Evolutionary conservation across 1,139 yeast genomes (phyloP), one percentile per base, ranked within the genome.

Genomic region (Trichomonascaceae sp.): DNA sequence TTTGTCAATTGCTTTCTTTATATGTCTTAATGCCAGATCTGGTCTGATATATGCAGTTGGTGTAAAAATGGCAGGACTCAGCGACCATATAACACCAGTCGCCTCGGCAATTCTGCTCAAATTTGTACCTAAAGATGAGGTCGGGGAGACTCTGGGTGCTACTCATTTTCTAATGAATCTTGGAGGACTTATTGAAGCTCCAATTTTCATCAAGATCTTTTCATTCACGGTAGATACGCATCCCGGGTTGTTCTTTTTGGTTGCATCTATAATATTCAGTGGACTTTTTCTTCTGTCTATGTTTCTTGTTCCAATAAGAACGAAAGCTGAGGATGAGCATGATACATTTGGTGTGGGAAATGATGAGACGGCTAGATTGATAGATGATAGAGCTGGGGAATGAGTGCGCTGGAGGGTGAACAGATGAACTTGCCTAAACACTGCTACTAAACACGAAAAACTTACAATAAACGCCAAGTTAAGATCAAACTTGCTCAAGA

Each of bases 71-170:
- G 73, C 0, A 70, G 79, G 1, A 68, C 64, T 83, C 43, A 81
- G 82, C 0, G 70, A 82, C 0, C 50, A 78, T 8, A 69, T 70
- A 1, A 60, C 74, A 0, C 86, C 87, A 0, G 71, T 80, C 1
- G 57, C 81, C 18, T 78, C 77, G 55, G 72, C 80, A 5, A 61
- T 80, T 1, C 61, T 82, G 36, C 74, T 81, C 55, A 83, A 82
- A 64, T 79, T 79, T 61, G 75, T 74, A 5, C 58, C 62, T n/a
- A 61, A 61, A 52, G 61, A 63, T 17, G 58, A 61, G 45, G 63
- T 67, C 2, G 73, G 73, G 1, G 66, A 63, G 45, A 59, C 69
- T 27, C 54, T 70, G 32, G 73, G 73, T n/a, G 72, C 69, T 1
- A 50, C 67, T n/a, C 60, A 66, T 4, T 59, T 66, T 43, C 50